Evolutionary conservation across 2,329 filamentous ascomycete species (phyloP).

Genomic region (Ilyonectria sp.): DNA sequence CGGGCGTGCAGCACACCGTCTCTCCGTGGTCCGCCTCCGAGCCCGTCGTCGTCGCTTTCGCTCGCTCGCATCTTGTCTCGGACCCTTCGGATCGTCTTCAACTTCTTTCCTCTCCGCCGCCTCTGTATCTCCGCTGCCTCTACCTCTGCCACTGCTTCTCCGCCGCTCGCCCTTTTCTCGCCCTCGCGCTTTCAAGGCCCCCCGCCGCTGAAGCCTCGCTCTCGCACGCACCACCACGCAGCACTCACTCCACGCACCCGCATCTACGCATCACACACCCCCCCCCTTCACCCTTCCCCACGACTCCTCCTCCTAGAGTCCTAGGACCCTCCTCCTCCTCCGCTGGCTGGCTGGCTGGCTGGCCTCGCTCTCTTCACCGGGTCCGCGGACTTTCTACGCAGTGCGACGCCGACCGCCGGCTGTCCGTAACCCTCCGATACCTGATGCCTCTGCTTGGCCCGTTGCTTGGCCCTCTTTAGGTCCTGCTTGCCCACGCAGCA

Average conservation of each 20-base stretch:
- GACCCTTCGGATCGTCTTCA: slow-evolving; percentile 7
- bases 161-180: background rate
- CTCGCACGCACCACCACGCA: slow-evolving; percentile 1
- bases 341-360: slow-evolving; percentile 38
- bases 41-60: background rate
- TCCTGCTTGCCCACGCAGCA: slow-evolving; percentile 48
- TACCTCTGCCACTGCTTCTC: background rate
- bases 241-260: background rate
- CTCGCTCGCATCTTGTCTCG: background rate
- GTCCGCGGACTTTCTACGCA: slow-evolving; percentile 39
- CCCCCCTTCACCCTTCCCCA: slow-evolving; percentile 1
- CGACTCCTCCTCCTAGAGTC: background rate
- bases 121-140: background rate
- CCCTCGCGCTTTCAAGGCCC: background rate
- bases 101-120: background rate
- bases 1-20: background rate
- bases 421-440: slow-evolving; percentile 34
- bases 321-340: slow-evolving; percentile 11
- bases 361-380: slow-evolving; percentile 39
- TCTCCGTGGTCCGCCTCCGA: background rate
- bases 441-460: slow-evolving; percentile 22
- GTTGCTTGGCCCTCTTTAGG: slow-evolving; percentile 41
- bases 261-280: background rate
- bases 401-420: slow-evolving; percentile 47
- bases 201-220: background rate